Percentiles rank a stretch among this genome's conserved stretches.
Conservation (phyloP, 2,329 filamentous ascomycete species). For the Xylariaceae sp. region DNA sequence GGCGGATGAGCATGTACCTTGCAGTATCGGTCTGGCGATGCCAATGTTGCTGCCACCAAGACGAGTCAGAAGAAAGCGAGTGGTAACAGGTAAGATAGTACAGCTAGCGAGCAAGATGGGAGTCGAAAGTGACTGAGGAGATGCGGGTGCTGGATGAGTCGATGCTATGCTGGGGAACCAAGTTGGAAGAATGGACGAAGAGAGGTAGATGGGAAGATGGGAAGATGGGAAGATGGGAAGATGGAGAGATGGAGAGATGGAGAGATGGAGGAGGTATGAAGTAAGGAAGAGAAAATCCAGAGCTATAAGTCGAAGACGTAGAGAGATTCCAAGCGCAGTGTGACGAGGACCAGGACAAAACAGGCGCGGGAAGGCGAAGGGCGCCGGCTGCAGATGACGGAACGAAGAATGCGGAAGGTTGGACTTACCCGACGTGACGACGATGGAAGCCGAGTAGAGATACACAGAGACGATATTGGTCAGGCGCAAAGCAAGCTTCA, state of each 20-base stretch:
- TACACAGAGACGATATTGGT: conserved; percentile 3
- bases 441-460: not conserved
- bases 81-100: conserved; percentile 51
- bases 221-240: conserved; percentile 15
- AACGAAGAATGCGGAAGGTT: not conserved
- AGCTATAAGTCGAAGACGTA: not conserved
- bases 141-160: conserved; percentile 35
- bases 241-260: conserved; percentile 15
- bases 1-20: conserved; percentile 10
- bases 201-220: conserved; percentile 13
- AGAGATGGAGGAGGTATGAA: conserved; percentile 18
- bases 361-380: conserved; percentile 6
- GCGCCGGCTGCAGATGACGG: not conserved
- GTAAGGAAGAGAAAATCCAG: conserved; percentile 6
- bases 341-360: not conserved
- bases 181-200: conserved; percentile 21
- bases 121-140: conserved; percentile 41
- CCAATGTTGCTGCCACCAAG: conserved; percentile 41
- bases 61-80: conserved; percentile 44
- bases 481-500: conserved; percentile 6
- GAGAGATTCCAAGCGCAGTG: conserved; percentile 4
- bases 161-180: conserved; percentile 42
- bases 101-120: conserved; percentile 56
- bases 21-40: conserved; percentile 23
- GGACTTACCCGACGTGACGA: conserved; percentile 10